Evolutionary conservation across 345 rosid genomes (phyloP), one percentile per base, ranked within the genome.

Genomic region (Brassica cretica): DNA sequence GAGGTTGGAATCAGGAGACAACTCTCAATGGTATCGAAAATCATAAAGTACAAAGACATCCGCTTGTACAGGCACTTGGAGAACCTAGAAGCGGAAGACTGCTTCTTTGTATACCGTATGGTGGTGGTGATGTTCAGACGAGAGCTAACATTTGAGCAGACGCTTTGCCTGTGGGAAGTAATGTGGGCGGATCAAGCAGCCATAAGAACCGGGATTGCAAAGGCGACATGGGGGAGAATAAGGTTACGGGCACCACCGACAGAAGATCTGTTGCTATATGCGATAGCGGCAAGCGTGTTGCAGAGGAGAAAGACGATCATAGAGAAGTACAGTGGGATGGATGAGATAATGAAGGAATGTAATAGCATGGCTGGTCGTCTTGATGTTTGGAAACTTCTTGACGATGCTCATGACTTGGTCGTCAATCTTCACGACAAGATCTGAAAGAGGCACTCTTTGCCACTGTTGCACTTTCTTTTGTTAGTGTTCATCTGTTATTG

Each of bases 161-260:
- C 97, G 1, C 86, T 94, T 24, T 87, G 96, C 73, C 92, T 94
- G 3, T 92, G 98, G 98, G 97, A 94, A 82, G 98, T 92, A 76
- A 86, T 92, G 84, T 94, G 98, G 98, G 97, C 98, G 0, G 93
- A 94, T 59, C 98, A 94, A 78, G 95, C 89, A 0, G 98, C 98
- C 0, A 88, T 92, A 64, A 84, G 92, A 39, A 90, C 88, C 0
- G 97, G 95, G 76, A 88, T 90, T 12, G 91, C 90, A 6, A 88
- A 81, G 80, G 89, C 98, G 1, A 85, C 93, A 1, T 86, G 97
- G 95, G 89, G 97, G 33, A 92, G 95, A 80, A 86, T 92, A 73
- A 78, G 97, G 84, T 80, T 85, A 35, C 79, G 97, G 72, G 98
- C 97, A 29, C 98, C 98, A 1, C 98, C 98, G 0, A 90, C 91